Percentiles rank a stretch among this genome's conserved stretches.
Conservation (phyloP, 441 rosid species). For the Pelargonium cotyledonis region DNA sequence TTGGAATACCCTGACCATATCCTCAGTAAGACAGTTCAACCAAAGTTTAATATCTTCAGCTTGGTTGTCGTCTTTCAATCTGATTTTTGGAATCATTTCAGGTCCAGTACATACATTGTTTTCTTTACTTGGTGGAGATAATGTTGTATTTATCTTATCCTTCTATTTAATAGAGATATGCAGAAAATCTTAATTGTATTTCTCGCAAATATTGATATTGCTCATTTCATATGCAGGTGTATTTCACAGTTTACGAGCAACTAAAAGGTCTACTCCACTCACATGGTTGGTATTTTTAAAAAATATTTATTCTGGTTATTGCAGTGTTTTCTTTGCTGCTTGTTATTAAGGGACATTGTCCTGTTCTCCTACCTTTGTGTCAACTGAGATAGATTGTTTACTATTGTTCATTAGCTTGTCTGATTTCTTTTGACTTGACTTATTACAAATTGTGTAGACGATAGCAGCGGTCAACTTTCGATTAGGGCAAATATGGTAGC, state of each 20-base stretch:
- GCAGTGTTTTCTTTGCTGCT: slow-evolving; percentile 4
- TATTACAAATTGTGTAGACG: slow-evolving; percentile 34
- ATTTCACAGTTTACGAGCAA: slow-evolving; percentile 69
- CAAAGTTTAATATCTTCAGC: neutral
- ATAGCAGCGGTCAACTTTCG: slow-evolving; percentile 40
- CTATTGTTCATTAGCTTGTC: slow-evolving; percentile 10
- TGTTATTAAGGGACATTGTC: slow-evolving; percentile 16
- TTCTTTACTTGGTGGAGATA: neutral
- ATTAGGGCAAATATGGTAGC: slow-evolving; percentile 76
- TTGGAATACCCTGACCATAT: neutral
- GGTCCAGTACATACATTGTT: neutral
- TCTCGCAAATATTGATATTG: slow-evolving; percentile 26
- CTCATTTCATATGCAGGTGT: slow-evolving; percentile 56
- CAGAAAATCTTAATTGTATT: slow-evolving; percentile 15
- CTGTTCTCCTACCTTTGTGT: neutral
- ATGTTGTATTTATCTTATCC: neutral
- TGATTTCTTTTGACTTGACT: slow-evolving; percentile 6
- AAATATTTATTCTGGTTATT: slow-evolving; percentile 13
- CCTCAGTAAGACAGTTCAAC: neutral
- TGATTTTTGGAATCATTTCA: neutral
- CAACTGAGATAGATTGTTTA: neutral
- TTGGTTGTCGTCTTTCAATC: neutral
- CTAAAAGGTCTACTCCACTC: slow-evolving; percentile 63
- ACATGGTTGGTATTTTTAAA: slow-evolving; percentile 55
- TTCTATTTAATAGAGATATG: neutral